Evolutionary conservation across 306 rosid species (phyloP).

Genomic region (Citrullus mucosospermus): DNA sequence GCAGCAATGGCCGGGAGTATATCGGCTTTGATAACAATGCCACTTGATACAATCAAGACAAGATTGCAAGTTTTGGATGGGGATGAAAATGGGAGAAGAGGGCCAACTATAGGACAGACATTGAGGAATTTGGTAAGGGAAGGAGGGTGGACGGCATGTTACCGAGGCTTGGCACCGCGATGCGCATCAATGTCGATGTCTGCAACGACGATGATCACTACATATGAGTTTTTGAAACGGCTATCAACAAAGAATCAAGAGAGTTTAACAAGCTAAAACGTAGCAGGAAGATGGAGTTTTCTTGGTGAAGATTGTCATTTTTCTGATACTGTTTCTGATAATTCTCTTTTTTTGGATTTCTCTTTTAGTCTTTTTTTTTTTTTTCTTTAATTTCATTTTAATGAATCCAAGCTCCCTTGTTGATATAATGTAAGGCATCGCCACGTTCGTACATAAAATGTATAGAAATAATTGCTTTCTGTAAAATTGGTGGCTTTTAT

Average conservation of each 20-base stretch:
- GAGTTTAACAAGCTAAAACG: constrained; percentile 7
- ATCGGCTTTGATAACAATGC: constrained; percentile 82
- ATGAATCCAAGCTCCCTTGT: not conserved
- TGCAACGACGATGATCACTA: constrained; percentile 92
- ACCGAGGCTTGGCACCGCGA: constrained; percentile 79
- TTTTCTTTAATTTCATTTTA: no score
- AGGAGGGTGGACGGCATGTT: constrained; percentile 88
- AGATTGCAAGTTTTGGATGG: constrained; percentile 79
- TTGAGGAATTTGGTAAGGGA: constrained; percentile 62
- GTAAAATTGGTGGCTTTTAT: not conserved
- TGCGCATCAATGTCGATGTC: constrained; percentile 89
- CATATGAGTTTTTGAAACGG: constrained; percentile 81
- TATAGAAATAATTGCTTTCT: not conserved
- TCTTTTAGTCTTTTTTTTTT: no score
- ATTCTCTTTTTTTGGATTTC: not conserved
- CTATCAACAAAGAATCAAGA: constrained; percentile 63
- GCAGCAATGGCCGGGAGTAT: constrained; percentile 90
- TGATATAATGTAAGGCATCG: not conserved
- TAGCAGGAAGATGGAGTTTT: not conserved
- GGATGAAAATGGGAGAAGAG: constrained; percentile 69
- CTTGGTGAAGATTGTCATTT: not conserved
- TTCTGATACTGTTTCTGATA: not conserved
- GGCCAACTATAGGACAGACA: constrained; percentile 56
- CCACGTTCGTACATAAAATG: constrained; percentile 5
- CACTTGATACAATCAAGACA: constrained; percentile 75